A percentile compares a stretch with the other conserved stretches of the same genome.
phyloP scores from a whole-genome alignment of 169 alveolate species.

The Sarcocystis neurona region DNA sequence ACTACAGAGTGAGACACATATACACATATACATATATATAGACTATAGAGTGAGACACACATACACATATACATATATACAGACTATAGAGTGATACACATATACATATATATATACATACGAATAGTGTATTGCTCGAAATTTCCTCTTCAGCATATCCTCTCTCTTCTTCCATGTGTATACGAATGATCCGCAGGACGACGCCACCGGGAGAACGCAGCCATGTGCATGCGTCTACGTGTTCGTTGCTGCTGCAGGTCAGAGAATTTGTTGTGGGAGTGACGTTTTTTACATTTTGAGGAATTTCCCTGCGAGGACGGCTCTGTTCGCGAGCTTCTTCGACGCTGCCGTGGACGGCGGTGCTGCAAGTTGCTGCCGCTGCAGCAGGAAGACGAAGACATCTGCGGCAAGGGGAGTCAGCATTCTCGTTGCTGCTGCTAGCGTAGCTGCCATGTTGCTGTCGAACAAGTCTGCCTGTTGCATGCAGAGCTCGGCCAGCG shows the following conservation, averaged over 20 bases:
- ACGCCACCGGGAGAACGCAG: no score
- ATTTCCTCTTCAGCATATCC: not conserved
- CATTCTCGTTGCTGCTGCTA: conserved; percentile 52
- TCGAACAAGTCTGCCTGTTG: conserved; percentile 57
- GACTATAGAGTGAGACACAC: not conserved
- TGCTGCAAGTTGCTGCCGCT: conserved; percentile 42
- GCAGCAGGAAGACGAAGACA: conserved; percentile 41
- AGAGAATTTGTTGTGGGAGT: not conserved
- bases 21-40: not conserved
- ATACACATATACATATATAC: not conserved
- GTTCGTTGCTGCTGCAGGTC: not conserved
- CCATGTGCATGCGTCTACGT: no score
- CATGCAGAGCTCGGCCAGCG: conserved; percentile 39
- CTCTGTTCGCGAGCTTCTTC: conserved; percentile 40
- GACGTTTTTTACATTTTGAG: conserved; percentile 19
- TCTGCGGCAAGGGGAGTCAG: conserved; percentile 48
- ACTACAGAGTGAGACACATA: not conserved
- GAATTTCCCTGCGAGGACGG: conserved; percentile 52
- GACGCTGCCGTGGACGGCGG: conserved; percentile 16
- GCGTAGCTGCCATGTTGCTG: conserved; percentile 56
- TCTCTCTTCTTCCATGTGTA: not conserved
- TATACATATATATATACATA: not conserved
- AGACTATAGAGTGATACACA: not conserved
- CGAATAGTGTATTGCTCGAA: not conserved
- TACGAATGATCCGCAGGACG: not conserved